phyloP scores from a whole-genome alignment of 345 rosid species.

The Murraya koenigii region DNA sequence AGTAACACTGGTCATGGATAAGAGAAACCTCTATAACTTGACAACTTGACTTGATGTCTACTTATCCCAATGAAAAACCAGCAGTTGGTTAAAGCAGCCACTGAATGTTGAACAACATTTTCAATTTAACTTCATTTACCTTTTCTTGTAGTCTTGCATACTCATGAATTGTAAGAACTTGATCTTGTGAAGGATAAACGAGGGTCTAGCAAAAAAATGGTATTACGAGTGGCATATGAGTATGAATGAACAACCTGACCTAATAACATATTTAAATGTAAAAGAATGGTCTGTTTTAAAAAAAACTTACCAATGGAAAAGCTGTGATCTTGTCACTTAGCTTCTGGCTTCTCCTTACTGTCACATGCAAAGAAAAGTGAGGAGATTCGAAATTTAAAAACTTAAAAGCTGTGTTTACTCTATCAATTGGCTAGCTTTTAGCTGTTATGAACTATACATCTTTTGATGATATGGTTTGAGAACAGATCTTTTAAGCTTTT shows the following conservation, averaged over 20 bases:
- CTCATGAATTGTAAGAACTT: conserved; percentile 42
- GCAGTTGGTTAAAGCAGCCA: no score
- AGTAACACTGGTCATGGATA: background rate
- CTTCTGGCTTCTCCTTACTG: conserved; percentile 55
- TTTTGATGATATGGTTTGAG: no score
- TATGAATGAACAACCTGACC: no score
- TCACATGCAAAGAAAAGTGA: conserved; percentile 23
- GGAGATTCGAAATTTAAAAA: background rate
- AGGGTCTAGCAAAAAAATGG: conserved; percentile 13
- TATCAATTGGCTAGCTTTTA: background rate
- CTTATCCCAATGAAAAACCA: background rate
- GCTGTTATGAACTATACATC: no score
- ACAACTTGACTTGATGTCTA: background rate
- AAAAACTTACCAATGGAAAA: conserved; percentile 42
- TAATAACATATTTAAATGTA: no score
- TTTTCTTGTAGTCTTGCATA: conserved; percentile 45
- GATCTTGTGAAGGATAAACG: conserved; percentile 41
- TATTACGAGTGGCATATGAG: no score
- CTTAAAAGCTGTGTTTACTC: background rate
- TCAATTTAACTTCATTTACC: conserved; percentile 19
- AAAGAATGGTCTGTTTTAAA: no score
- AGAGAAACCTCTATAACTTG: no score
- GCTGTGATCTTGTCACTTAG: conserved; percentile 57
- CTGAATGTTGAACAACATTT: no score
- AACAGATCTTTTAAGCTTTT: no score